Evolutionary conservation across 768 basidiomycete species (phyloP).

Genomic region (Goffeauzyma gilvescens): DNA sequence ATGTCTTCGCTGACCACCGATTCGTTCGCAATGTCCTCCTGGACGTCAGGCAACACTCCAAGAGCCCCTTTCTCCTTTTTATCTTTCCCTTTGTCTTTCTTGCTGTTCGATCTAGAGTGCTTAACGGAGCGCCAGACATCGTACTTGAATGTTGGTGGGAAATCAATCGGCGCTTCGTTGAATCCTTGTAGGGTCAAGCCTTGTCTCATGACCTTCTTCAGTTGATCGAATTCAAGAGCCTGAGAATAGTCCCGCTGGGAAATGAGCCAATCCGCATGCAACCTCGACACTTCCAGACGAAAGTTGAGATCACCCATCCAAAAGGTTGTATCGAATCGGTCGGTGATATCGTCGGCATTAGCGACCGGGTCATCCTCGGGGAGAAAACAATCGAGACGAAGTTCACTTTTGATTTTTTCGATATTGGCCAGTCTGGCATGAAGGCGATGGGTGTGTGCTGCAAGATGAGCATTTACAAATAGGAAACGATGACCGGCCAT

Average conservation of each 20-base stretch:
- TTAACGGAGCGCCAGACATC: constrained; percentile 50
- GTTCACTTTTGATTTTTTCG: constrained; percentile 68
- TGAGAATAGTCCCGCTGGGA: constrained; percentile 49
- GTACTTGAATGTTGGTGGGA: constrained; percentile 88
- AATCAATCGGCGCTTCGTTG: constrained; percentile 56
- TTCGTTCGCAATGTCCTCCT: too few species aligned
- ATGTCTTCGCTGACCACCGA: constrained; percentile 35
- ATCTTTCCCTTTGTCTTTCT: constrained; percentile 14
- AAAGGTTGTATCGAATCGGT: constrained; percentile 75
- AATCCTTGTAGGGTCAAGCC: constrained; percentile 53
- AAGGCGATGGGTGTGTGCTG: constrained; percentile 40
- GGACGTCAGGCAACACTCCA: constrained; percentile 30
- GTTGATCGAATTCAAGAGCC: constrained; percentile 77
- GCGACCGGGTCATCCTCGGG: constrained; percentile 20
- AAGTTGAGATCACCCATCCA: constrained; percentile 85
- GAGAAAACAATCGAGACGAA: constrained; percentile 62
- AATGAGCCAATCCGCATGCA: constrained; percentile 71
- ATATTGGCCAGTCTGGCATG: constrained; percentile 64
- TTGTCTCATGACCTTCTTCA: constrained; percentile 55
- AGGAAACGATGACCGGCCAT: constrained; percentile 63
- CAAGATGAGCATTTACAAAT: constrained; percentile 79
- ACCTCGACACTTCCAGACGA: constrained; percentile 62
- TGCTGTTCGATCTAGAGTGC: constrained; percentile 27
- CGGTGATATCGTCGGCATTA: constrained; percentile 46
- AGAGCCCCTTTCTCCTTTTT: constrained; percentile 30